Base-by-base conservation (phyloP, 352 stramenopile species). In the Globisporangium polare region DNA sequence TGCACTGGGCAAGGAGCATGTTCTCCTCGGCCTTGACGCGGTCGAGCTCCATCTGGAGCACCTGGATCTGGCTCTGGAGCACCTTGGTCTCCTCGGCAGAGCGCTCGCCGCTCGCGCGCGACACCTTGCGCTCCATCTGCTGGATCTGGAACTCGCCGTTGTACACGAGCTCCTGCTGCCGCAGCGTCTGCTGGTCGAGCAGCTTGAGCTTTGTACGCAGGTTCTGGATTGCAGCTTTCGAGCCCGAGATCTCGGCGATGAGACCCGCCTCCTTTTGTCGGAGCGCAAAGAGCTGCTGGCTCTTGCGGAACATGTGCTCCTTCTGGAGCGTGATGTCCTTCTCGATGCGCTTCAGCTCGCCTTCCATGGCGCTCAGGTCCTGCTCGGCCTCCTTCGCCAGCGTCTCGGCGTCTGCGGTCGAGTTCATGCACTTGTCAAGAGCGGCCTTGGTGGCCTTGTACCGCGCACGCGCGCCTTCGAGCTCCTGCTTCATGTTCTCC, bases 91-190 rank as follows among this genome's bases (percentile, higher is more conserved):
- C 96, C 53, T 98, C 96, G 42, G 96, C 94, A 35, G 84, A 97
- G 24, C 94, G 84, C 66, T 98, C 92, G 5, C 95, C 96, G 39
- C 94, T 94, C 51, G 91, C 95, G 35, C 93, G 85, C 27, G 94
- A 87, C 24, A 98, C 88, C 63, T 98, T 98, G 47, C 91, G 86
- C 73, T 98, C 94, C 79, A 98, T 98, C 68, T 97, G 91, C 69
- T 98, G 93, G 62, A 98, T 98, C 75, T 98, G 91, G 71, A 98
- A 98, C 73, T 98, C 96, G 51, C 92, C 93, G 68, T 97, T 98
- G 71, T 98, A 98, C 54, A 98, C 76, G 8, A 98, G 76, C 74
- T 98, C 95, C 62, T 98, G 85, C 67, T 99, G 96, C 0, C 88
- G 79, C 31, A 95, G 72, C 33, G 81, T 74, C 51, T 98, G 90